Evolutionary conservation across 2,329 filamentous ascomycete species (phyloP).

Genomic region (Alternaria ethzedia): DNA sequence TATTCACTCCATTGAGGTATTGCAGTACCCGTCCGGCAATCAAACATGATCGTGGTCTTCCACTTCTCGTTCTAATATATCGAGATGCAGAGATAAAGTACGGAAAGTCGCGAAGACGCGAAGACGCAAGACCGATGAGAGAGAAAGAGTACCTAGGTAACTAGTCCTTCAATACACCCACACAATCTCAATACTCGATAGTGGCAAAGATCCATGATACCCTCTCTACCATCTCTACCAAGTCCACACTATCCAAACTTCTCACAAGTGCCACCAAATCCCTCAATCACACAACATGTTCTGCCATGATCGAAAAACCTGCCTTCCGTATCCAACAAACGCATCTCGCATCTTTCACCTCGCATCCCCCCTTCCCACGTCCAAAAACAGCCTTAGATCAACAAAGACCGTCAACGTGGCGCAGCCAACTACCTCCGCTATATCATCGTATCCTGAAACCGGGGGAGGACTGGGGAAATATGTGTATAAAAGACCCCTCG

Average conservation of each 20-base stretch:
- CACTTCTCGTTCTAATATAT: neutral
- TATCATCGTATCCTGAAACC: neutral
- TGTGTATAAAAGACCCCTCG: neutral
- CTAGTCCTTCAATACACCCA: too few relatives aligned
- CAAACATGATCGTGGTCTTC: neutral
- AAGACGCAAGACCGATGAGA: neutral
- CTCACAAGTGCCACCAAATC: too few relatives aligned
- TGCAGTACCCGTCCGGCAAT: neutral
- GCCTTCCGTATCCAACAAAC: too few relatives aligned
- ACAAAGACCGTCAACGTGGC: neutral
- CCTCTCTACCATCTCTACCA: too few relatives aligned
- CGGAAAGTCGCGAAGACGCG: neutral
- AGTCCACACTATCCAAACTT: too few relatives aligned
- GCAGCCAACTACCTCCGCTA: neutral
- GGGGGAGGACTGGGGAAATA: neutral
- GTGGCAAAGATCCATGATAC: too few relatives aligned
- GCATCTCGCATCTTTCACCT: too few relatives aligned
- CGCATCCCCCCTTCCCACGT: neutral
- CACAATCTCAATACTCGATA: too few relatives aligned
- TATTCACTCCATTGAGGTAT: neutral
- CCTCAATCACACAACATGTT: too few relatives aligned
- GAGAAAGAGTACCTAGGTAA: too few relatives aligned
- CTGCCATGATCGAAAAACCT: too few relatives aligned
- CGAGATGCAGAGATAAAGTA: neutral
- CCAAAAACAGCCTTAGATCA: neutral